These are phyloP conservation scores for Coniella lustricola DNA, from an alignment of 2,329 filamentous ascomycete genomes.

Conservation along the genomic window DNA sequence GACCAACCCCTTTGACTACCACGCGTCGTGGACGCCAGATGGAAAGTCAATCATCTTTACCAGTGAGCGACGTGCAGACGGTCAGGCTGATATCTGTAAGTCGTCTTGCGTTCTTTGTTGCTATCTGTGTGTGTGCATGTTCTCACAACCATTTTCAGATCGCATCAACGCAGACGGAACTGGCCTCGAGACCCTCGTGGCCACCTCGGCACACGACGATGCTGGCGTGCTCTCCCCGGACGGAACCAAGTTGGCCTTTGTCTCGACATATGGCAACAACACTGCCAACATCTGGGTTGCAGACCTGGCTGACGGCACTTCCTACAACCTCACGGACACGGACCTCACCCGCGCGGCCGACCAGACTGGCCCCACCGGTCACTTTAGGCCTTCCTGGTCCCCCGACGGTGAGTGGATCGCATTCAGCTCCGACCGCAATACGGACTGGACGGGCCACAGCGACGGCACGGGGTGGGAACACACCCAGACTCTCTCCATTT, in stretches of 20 bases:
- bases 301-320: conserved; percentile 27
- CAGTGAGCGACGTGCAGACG: conserved; percentile 30
- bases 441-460: conserved; percentile 34
- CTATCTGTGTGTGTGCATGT: too few relatives aligned
- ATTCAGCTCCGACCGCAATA: conserved; percentile 36
- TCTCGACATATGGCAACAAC: conserved; percentile 30
- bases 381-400: conserved; percentile 34
- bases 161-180: conserved; percentile 29
- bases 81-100: conserved; percentile 34
- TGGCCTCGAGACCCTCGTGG: conserved; percentile 27
- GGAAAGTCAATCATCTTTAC: conserved; percentile 34
- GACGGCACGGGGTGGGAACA: conserved; percentile 34
- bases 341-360: conserved; percentile 12
- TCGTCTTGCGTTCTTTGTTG: too few relatives aligned
- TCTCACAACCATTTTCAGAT: too few relatives aligned
- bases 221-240: conserved; percentile 30
- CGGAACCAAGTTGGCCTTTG: conserved; percentile 30
- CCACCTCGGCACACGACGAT: conserved; percentile 31
- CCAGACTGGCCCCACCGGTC: conserved; percentile 24
- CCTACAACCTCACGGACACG: conserved; percentile 30
- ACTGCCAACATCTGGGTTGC: conserved; percentile 34
- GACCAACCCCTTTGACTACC: conserved; percentile 29
- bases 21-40: conserved; percentile 31
- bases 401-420: conserved; percentile 34
- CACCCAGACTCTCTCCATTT: conserved; percentile 33